These are phyloP conservation scores for Mucor racemosus DNA, from an alignment of 371 early-diverging fungal genomes.

Conservation along the genomic window DNA sequence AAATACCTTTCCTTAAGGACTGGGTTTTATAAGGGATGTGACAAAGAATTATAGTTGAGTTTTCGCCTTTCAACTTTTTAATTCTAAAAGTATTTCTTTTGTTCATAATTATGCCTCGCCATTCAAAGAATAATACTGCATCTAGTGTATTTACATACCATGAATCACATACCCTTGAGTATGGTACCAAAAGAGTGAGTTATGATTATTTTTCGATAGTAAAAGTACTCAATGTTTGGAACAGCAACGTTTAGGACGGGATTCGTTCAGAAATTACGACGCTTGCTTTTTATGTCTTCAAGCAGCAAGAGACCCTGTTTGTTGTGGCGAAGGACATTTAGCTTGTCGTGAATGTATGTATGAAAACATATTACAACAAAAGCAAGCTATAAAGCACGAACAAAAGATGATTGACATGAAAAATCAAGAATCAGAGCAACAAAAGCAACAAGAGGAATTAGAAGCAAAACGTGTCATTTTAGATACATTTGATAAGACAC, in stretches of 20 bases:
- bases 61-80: background rate
- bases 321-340: slow-evolving; percentile 84
- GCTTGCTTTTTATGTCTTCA: slow-evolving; percentile 93
- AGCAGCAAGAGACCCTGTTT: slow-evolving; percentile 82
- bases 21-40: background rate
- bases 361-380: slow-evolving; percentile 87
- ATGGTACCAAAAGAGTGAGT: slow-evolving; percentile 87
- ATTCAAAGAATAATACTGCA: slow-evolving; percentile 97
- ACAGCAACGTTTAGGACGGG: slow-evolving; percentile 84
- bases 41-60: background rate
- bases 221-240: background rate
- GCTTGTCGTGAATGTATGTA: slow-evolving; percentile 91
- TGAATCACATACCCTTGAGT: slow-evolving; percentile 84
- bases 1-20: background rate
- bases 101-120: slow-evolving; percentile 74
- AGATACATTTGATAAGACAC: slow-evolving; percentile 69
- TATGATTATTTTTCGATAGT: background rate
- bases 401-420: slow-evolving; percentile 67
- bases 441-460: slow-evolving; percentile 43
- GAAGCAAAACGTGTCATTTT: slow-evolving; percentile 59
- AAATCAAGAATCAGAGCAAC: slow-evolving; percentile 64
- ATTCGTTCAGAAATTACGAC: slow-evolving; percentile 86
- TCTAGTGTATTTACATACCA: slow-evolving; percentile 94
- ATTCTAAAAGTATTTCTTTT: background rate
- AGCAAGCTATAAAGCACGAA: slow-evolving; percentile 74